Evolutionary conservation across 2,329 filamentous ascomycete species (phyloP).

Genomic region (Pyricularia grisea): DNA sequence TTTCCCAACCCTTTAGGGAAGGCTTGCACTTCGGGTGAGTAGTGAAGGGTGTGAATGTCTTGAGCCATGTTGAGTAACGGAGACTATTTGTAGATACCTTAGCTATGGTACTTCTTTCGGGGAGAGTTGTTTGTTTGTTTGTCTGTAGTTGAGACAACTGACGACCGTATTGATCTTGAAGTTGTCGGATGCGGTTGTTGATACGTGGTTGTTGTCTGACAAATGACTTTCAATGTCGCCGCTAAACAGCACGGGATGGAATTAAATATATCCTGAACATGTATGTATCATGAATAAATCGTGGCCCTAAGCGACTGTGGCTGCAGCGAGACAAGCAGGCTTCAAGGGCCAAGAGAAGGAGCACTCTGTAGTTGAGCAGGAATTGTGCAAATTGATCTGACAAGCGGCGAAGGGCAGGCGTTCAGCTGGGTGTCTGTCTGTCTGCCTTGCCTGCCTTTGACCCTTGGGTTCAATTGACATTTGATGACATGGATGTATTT

Average conservation of each 20-base stretch:
- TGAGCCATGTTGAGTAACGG: neutral
- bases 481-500: neutral
- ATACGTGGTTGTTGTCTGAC: neutral
- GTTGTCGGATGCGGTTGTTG: neutral
- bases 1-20: neutral
- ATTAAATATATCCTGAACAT: neutral
- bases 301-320: neutral
- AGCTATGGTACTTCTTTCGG: neutral
- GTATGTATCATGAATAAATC: neutral
- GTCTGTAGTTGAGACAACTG: neutral
- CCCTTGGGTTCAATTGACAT: neutral
- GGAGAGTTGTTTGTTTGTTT: neutral
- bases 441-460: neutral
- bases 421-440: neutral
- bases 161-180: neutral
- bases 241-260: neutral
- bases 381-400: neutral
- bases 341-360: neutral
- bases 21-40: neutral
- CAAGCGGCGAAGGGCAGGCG: neutral
- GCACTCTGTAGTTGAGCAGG: neutral
- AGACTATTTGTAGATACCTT: neutral
- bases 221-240: neutral
- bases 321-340: neutral
- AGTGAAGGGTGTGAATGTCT: neutral